Conservation (phyloP, 2,329 filamentous ascomycete species). For the Aspergillus neotritici region DNA sequence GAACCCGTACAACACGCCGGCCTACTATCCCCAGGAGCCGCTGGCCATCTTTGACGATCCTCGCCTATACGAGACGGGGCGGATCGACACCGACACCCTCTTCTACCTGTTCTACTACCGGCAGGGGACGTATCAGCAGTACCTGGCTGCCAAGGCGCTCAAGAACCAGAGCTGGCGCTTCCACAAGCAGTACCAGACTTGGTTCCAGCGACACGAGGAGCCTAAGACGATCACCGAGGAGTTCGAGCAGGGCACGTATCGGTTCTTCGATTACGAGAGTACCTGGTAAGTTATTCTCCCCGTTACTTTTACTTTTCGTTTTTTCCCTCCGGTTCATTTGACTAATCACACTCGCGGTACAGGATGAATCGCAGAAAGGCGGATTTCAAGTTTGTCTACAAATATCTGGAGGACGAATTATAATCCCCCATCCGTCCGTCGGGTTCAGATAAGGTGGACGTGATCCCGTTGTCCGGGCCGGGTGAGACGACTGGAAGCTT, state of each 20-base stretch:
- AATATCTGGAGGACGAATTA: conserved; percentile 93
- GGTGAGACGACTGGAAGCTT: no score
- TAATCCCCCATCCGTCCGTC: conserved; percentile 29
- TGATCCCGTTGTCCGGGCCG: not conserved
- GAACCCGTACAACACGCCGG: conserved; percentile 68
- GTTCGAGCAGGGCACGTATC: conserved; percentile 96
- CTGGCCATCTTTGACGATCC: conserved; percentile 87
- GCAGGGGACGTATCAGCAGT: conserved; percentile 92
- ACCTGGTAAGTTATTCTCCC: conserved; percentile 68
- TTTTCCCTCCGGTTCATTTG: conserved; percentile 2
- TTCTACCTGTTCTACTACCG: conserved; percentile 99
- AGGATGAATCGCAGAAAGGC: conserved; percentile 99
- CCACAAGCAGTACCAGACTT: conserved; percentile 99
- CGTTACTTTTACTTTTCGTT: conserved; percentile 6
- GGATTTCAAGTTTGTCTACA: conserved; percentile 97
- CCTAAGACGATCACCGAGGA: conserved; percentile 98
- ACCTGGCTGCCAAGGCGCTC: conserved; percentile 88
- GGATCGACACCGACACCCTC: conserved; percentile 90
- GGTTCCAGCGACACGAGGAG: conserved; percentile 98
- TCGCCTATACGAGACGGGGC: conserved; percentile 64
- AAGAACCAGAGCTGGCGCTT: conserved; percentile 99
- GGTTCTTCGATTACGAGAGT: conserved; percentile 99
- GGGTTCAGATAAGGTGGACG: conserved; percentile 3
- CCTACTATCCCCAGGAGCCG: conserved; percentile 90
- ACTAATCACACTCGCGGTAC: conserved; percentile 16